These are phyloP conservation scores for Aureobasidium namibiae DNA, from an alignment of 2,329 filamentous ascomycete genomes.

Conservation along the genomic window DNA sequence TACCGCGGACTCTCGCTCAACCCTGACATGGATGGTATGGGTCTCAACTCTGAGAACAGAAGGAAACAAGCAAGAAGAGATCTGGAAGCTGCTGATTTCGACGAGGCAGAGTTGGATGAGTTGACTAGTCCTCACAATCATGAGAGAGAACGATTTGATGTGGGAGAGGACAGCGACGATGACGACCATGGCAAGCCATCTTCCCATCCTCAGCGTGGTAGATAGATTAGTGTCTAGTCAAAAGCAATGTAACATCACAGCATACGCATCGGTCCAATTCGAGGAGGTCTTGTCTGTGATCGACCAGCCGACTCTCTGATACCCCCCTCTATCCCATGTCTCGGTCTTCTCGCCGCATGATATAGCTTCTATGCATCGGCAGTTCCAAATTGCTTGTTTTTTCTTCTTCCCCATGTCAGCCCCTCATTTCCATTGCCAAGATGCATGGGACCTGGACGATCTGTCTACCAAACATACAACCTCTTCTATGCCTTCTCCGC, in stretches of 20 bases:
- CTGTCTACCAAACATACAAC: background rate
- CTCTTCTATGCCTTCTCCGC: background rate
- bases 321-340: too few relatives aligned
- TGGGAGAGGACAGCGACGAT: conserved; percentile 12
- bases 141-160: conserved; percentile 20
- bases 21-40: conserved; percentile 37
- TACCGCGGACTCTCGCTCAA: conserved; percentile 35
- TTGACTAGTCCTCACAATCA: conserved; percentile 30
- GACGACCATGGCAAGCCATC: background rate
- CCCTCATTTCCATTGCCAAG: background rate
- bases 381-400: background rate
- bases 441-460: background rate
- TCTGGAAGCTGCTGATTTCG: conserved; percentile 54
- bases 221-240: background rate
- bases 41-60: conserved; percentile 37
- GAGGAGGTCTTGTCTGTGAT: too few relatives aligned
- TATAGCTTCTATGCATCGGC: background rate
- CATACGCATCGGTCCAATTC: background rate
- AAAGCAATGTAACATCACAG: background rate
- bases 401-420: background rate
- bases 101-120: conserved; percentile 53
- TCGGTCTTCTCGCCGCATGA: background rate
- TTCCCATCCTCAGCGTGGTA: background rate
- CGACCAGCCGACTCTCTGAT: too few relatives aligned
- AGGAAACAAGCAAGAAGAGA: conserved; percentile 34